These are phyloP conservation scores for Plenodomus lindquistii DNA, from an alignment of 2,329 filamentous ascomycete genomes.

Conservation along the genomic window DNA sequence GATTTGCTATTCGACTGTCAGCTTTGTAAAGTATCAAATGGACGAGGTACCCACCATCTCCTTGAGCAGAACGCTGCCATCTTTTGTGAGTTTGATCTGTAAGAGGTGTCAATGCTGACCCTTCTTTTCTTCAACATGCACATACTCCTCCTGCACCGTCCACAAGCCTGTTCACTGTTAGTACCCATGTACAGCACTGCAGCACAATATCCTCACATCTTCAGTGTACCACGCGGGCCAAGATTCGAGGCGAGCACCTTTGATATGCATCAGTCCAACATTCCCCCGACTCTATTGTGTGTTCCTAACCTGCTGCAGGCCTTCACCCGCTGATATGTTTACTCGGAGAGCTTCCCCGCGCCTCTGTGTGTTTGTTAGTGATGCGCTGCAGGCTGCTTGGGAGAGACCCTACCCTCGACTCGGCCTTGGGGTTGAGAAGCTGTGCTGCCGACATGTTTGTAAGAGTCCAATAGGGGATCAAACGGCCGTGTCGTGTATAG, in stretches of 20 bases:
- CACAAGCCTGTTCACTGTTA: slow-evolving; percentile 55
- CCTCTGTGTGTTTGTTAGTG: slow-evolving; percentile 66
- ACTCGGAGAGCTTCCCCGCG: slow-evolving; percentile 95
- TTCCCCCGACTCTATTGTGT: not conserved
- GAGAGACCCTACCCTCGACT: slow-evolving; percentile 78
- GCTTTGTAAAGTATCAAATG: not conserved
- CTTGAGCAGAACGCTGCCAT: slow-evolving; percentile 82
- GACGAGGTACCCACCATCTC: slow-evolving; percentile 59
- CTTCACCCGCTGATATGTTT: slow-evolving; percentile 96
- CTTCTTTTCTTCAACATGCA: not conserved
- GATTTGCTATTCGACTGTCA: slow-evolving; percentile 67
- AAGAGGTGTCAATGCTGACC: slow-evolving; percentile 18
- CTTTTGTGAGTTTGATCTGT: slow-evolving; percentile 98
- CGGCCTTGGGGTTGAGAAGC: slow-evolving; percentile 97
- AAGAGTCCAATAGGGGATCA: slow-evolving; percentile 25
- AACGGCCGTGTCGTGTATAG: slow-evolving; percentile 22
- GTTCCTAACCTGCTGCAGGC: slow-evolving; percentile 55
- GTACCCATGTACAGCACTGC: slow-evolving; percentile 46
- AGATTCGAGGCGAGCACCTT: slow-evolving; percentile 96
- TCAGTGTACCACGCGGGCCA: slow-evolving; percentile 90
- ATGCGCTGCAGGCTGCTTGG: slow-evolving; percentile 17
- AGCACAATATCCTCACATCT: slow-evolving; percentile 74
- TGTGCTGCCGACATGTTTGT: slow-evolving; percentile 88
- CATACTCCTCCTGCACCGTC: slow-evolving; percentile 64
- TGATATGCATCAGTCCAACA: slow-evolving; percentile 42